Evolutionary conservation across 139 green algal genomes (phyloP).

Genomic region (Chlorella vulgaris): DNA sequence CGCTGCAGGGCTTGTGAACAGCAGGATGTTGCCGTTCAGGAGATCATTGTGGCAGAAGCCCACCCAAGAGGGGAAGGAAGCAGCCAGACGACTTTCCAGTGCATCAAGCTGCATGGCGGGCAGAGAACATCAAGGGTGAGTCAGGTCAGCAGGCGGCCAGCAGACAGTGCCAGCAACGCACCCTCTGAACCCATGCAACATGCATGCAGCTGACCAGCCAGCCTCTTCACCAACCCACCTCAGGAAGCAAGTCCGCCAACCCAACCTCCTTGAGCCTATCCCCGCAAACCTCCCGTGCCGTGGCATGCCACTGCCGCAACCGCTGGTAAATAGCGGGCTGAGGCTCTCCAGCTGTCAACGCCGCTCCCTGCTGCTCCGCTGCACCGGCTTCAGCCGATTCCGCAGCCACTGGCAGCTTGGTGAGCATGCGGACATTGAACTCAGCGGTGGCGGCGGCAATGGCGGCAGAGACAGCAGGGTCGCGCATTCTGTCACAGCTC

Average conservation of each 20-base stretch:
- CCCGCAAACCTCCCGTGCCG: neutral
- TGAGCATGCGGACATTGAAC: slow-evolving; percentile 62
- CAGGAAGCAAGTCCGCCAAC: neutral
- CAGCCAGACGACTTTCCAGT: neutral
- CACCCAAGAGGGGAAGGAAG: slow-evolving; percentile 40
- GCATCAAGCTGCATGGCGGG: neutral
- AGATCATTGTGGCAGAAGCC: slow-evolving; percentile 77
- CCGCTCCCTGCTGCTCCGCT: neutral
- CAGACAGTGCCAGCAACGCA: no score
- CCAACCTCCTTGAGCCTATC: slow-evolving; percentile 14
- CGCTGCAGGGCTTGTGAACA: neutral
- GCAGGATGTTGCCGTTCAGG: slow-evolving; percentile 79
- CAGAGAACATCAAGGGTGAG: no score
- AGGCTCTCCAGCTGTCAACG: neutral
- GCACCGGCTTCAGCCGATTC: neutral
- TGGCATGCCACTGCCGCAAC: slow-evolving; percentile 17
- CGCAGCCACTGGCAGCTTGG: neutral
- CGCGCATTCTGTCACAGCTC: slow-evolving; percentile 41
- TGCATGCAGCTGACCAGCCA: neutral
- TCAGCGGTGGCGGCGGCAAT: slow-evolving; percentile 59
- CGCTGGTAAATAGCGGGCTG: slow-evolving; percentile 27
- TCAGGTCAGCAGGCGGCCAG: neutral
- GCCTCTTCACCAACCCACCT: slow-evolving; percentile 13
- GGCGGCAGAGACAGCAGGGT: slow-evolving; percentile 33
- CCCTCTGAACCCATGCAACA: no score